Base-by-base conservation (phyloP, 1,284 basidiomycete genomes). In the Microstroma glucosiphilum region DNA sequence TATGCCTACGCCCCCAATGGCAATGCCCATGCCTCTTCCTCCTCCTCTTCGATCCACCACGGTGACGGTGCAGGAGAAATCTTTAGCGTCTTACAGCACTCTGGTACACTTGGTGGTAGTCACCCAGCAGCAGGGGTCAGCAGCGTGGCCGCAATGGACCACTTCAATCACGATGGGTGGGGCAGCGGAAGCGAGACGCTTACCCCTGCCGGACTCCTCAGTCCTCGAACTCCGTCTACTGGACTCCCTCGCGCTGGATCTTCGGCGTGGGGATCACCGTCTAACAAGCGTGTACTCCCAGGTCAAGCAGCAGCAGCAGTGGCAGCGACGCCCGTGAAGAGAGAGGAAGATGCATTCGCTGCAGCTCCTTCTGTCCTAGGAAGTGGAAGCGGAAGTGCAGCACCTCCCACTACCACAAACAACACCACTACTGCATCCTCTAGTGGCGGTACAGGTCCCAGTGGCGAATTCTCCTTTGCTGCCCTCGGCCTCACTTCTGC, bases 71-170 rank as follows among this genome's bases (percentile, higher is more conserved):
- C 51, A 21, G 51, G 25, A 6, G 21, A 92, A 76, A 93, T 96
- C 69, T 94, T 96, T 80, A 89, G 87, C 74, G 93, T 96, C 56
- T 51, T 79, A 17, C 51, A 54, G 25, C 51, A 54, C 21, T 72
- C 74, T 17, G 21, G 58, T 9, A 23, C 23, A 13, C 21, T 58
- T 0, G n/a, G 43, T 51, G 23, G 49, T 19, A 25, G 43, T 12
- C 43, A 11, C 6, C 40, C 21, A 1, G 19, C 19, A 40, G 37
- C 21, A 17, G 56, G 56, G 17, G 19, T 25, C 2, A 40, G 21
- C 6, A 23, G 23, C 8, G 15, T 15, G 7, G 46, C 21, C 25
- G 21, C 19, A 11, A 21, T 37, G 23, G 25, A 37, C 40, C 30
- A 59, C 12, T 37, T 40, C 19, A 21, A 53, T n/a, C 21, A 59